These are phyloP conservation scores for Acanthamoeba triangularis DNA, from an alignment of 208 protist genomes.

Conservation along the genomic window DNA sequence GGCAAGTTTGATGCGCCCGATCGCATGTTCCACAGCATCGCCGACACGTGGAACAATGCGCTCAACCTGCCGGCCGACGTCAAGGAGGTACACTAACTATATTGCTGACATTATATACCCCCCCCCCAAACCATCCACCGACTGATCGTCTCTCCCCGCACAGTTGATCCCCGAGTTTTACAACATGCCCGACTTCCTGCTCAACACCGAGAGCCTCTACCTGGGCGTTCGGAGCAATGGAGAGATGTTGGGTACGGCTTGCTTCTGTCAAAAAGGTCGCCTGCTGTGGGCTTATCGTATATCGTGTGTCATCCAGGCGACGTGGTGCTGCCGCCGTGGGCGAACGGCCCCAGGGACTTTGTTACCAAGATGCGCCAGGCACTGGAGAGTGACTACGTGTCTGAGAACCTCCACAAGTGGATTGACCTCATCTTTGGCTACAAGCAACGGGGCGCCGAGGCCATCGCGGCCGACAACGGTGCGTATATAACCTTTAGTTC, in stretches of 20 bases:
- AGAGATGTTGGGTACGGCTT: neutral
- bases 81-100: slow-evolving; percentile 93
- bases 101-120: too few relatives aligned
- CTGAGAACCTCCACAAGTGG: slow-evolving; percentile 96
- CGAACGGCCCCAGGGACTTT: slow-evolving; percentile 94
- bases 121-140: neutral
- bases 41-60: slow-evolving; percentile 92
- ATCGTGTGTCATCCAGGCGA: slow-evolving; percentile 75
- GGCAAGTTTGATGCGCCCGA: slow-evolving; percentile 96
- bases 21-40: slow-evolving; percentile 95
- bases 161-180: slow-evolving; percentile 96
- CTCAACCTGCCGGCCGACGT: slow-evolving; percentile 91
- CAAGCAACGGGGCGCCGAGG: slow-evolving; percentile 93
- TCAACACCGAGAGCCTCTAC: slow-evolving; percentile 85
- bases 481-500: neutral
- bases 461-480: slow-evolving; percentile 94
- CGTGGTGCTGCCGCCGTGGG: slow-evolving; percentile 98
- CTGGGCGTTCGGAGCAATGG: slow-evolving; percentile 84
- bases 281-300: neutral
- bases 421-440: slow-evolving; percentile 99
- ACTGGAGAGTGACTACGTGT: slow-evolving; percentile 96
- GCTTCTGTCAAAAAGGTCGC: neutral
- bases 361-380: slow-evolving; percentile 94
- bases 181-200: slow-evolving; percentile 83
- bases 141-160: neutral